phyloP scores from a whole-genome alignment of 345 rosid species.

The Salix koriyanagi region DNA sequence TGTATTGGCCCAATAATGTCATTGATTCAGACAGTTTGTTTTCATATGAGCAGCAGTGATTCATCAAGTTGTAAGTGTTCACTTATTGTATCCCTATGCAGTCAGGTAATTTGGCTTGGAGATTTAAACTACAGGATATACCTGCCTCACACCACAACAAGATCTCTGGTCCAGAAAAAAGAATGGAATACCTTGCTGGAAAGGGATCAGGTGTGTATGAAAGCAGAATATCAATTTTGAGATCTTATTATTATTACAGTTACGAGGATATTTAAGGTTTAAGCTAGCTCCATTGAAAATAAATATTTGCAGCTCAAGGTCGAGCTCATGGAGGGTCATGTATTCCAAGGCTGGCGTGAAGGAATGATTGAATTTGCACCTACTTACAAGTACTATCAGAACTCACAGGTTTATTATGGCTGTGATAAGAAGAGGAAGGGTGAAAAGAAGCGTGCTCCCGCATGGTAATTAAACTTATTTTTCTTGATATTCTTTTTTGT shows the following conservation, averaged over 20 bases:
- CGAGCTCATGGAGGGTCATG: slow-evolving; percentile 70
- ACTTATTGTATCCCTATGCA: slow-evolving; percentile 18
- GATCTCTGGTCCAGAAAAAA: slow-evolving; percentile 47
- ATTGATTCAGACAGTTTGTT: not conserved
- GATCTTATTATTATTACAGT: not conserved
- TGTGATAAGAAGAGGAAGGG: slow-evolving; percentile 50
- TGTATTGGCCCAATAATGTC: not conserved
- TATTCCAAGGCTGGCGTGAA: slow-evolving; percentile 90
- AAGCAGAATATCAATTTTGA: not conserved
- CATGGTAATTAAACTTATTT: slow-evolving; percentile 52
- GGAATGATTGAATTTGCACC: slow-evolving; percentile 83
- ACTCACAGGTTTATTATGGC: slow-evolving; percentile 68
- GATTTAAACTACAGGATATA: slow-evolving; percentile 93
- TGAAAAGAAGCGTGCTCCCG: slow-evolving; percentile 74
- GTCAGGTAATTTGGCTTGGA: slow-evolving; percentile 92
- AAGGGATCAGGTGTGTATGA: slow-evolving; percentile 65
- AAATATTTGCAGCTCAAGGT: slow-evolving; percentile 48
- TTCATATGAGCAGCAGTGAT: not conserved
- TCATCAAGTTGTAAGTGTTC: not conserved
- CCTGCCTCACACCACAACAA: slow-evolving; percentile 34
- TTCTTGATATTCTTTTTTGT: not conserved
- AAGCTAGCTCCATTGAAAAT: not conserved
- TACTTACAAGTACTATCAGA: slow-evolving; percentile 69
- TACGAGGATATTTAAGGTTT: not conserved
- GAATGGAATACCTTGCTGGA: slow-evolving; percentile 84